Base-by-base conservation (phyloP, 2,329 filamentous ascomycete species). In the Exophiala dermatitidis region DNA sequence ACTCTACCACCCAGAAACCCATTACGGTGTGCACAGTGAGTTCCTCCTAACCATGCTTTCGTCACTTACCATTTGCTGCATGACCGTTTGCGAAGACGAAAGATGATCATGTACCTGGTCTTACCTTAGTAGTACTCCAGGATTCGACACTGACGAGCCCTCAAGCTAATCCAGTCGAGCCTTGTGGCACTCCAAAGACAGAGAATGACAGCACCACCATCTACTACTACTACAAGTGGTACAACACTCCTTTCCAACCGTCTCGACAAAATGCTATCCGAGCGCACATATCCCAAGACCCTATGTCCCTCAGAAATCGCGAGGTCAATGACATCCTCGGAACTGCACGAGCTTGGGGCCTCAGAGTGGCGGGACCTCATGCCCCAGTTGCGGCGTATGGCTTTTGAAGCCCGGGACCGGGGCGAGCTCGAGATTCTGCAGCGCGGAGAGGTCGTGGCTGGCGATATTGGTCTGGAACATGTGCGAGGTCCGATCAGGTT, bases 261-360 rank as follows among this genome's bases (percentile, higher is more conserved):
- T 44, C 60, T 69, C 43, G 36, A 60, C 34, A 55, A 53, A 31
- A 62, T 72, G 28, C 62, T 73, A 19, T 51, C 56, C 33, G 46
- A 60, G 6, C 65, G 72, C 36, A 59, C 63, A 12, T 67, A 63
- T 46, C 76, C 76, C 7, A 78, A 78, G 61, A 78, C 76, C 0
- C 72, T 77, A 56, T 79, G 76, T 60, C 76, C 75, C 3, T 77
- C 75, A 9, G 76, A 78, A 64, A 68, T 77, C 37, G 74, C 75
- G 1, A 69, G 76, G 29, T 69, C 73, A 1, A 63, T 78, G 5
- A 70, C 72, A 9, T 12, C 53, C 2, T 51, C 63, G 5, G 74
- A 78, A 31, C 63, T 78, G 31, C 38, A 53, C 4, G 48, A 67
- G 30, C 54, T 56, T 6, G 67, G 64, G 1, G 65, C 61, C 30